These are phyloP conservation scores for Polytrichum commune DNA, from an alignment of 225 moss, liverwort and hornwort genomes.

Conservation along the genomic window DNA sequence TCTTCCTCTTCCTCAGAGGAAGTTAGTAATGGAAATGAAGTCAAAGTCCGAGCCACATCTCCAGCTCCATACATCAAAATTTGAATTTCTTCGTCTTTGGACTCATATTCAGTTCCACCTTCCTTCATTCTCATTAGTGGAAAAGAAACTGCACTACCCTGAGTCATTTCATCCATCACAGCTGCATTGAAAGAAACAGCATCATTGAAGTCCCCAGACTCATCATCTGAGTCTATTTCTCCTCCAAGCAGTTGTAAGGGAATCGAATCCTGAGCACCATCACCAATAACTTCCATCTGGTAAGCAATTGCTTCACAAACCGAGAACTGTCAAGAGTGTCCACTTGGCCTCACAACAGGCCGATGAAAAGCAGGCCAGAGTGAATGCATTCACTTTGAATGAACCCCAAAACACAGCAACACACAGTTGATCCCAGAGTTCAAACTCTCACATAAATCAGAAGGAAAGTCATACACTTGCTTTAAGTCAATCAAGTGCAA, in stretches of 20 bases:
- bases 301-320: constrained; percentile 1
- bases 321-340: constrained; percentile 1
- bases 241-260: constrained; percentile 1
- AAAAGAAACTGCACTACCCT: constrained; percentile 1
- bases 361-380: background rate
- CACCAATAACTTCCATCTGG: constrained; percentile 17
- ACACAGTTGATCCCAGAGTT: no score
- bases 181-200: background rate
- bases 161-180: constrained; percentile 1
- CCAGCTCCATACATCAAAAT: constrained; percentile 1
- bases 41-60: constrained; percentile 3
- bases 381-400: no score
- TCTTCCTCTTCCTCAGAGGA: constrained; percentile 4
- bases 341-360: background rate
- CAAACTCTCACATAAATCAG: no score
- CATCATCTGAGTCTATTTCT: background rate
- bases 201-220: constrained; percentile 3
- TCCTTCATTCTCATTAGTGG: background rate
- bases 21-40: constrained; percentile 5
- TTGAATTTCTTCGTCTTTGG: background rate
- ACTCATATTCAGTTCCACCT: background rate
- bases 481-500: no score
- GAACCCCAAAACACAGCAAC: no score
- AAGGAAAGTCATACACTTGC: no score
- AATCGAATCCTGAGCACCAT: constrained; percentile 2